phyloP scores from a whole-genome alignment of 1,139 yeast species.

The Pichia inconspicua region DNA sequence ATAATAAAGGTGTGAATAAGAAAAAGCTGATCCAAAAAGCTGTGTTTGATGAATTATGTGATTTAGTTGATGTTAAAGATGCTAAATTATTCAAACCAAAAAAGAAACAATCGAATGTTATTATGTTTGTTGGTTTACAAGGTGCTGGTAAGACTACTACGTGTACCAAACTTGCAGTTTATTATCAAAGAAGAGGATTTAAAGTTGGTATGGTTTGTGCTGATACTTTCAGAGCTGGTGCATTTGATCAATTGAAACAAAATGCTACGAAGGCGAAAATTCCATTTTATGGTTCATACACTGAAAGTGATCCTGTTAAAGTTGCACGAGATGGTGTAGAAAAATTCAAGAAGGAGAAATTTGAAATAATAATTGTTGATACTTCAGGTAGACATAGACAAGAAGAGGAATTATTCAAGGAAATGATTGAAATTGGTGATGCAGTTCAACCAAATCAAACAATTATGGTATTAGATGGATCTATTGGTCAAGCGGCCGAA shows the following conservation, averaged over 20 bases:
- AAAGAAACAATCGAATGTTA: conserved; percentile 63
- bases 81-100: conserved; percentile 77
- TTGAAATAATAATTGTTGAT: conserved; percentile 91
- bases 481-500: conserved; percentile 98
- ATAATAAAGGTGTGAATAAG: conserved; percentile 51
- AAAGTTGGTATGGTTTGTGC: conserved; percentile 97
- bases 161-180: conserved; percentile 92
- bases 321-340: conserved; percentile 90
- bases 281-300: conserved; percentile 91
- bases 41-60: conserved; percentile 85
- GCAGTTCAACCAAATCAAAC: conserved; percentile 89
- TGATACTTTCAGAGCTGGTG: conserved; percentile 98
- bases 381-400: conserved; percentile 98
- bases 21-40: conserved; percentile 82
- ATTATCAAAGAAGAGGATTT: conserved; percentile 87
- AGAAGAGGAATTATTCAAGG: conserved; percentile 83
- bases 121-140: conserved; percentile 97
- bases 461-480: conserved; percentile 94
- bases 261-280: conserved; percentile 93
- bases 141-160: conserved; percentile 99
- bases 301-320: conserved; percentile 91
- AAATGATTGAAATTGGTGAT: conserved; percentile 87
- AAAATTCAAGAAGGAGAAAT: conserved; percentile 83
- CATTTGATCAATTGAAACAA: conserved; percentile 95
- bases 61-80: conserved; percentile 59